Evolutionary conservation across 129 eudicot genomes (phyloP).

Genomic region (Sambucus nigra): DNA sequence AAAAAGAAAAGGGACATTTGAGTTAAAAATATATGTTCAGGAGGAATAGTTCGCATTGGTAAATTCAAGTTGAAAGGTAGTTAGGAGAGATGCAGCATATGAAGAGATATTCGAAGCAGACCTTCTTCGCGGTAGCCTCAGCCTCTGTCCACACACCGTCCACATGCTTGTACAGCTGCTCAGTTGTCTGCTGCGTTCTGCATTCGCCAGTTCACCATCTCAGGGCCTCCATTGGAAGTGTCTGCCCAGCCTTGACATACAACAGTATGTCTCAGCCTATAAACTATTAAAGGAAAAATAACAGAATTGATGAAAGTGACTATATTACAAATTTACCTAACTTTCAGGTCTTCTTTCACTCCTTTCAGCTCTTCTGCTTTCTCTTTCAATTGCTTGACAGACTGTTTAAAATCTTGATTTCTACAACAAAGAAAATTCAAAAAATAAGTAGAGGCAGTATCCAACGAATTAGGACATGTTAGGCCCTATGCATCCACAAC

Average conservation of each 20-base stretch:
- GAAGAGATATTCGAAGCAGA: conserved; percentile 8
- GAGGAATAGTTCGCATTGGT: too few species aligned
- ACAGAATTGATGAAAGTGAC: conserved; percentile 1
- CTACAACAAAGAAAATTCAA: conserved; percentile 33
- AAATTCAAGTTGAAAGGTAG: too few species aligned
- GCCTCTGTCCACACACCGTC: conserved; percentile 96
- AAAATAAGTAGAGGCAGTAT: conserved; percentile 2
- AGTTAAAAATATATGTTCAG: too few species aligned
- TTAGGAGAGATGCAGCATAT: too few species aligned
- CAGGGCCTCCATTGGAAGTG: conserved; percentile 65
- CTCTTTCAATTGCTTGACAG: conserved; percentile 74
- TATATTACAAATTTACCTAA: conserved; percentile 46
- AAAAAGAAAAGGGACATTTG: too few species aligned
- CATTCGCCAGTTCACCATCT: conserved; percentile 91
- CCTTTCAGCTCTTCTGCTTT: conserved; percentile 80
- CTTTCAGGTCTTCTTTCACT: conserved; percentile 74
- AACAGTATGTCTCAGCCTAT: conserved; percentile 95
- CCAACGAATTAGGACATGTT: too few species aligned
- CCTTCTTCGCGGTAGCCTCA: conserved; percentile 91
- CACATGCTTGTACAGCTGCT: conserved; percentile 93
- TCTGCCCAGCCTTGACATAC: conserved; percentile 99
- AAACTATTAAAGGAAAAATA: conserved; percentile 23
- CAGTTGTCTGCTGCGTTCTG: conserved; percentile 98
- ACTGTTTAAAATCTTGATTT: conserved; percentile 59
- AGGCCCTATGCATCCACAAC: too few species aligned